Base-by-base conservation (phyloP, 1,284 basidiomycete genomes). In the Cryptococcus jaspeensis region DNA sequence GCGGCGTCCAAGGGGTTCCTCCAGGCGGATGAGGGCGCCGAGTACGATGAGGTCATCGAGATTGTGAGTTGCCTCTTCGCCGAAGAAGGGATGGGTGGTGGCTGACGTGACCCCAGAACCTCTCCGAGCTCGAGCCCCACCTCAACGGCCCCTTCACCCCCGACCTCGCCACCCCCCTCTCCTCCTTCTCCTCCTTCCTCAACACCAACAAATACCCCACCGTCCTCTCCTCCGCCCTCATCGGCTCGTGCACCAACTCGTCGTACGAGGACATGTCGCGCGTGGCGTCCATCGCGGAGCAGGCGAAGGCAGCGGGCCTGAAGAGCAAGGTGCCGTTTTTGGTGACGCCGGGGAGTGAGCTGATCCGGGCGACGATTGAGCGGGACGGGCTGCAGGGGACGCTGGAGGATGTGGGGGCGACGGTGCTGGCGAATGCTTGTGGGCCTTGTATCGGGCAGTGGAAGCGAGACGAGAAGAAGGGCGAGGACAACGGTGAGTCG, bases 241-340 rank as follows among this genome's bases (percentile, higher is more conserved):
- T 99, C 76, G 95, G 96, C 59, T 99, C 96, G 51, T 99, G 95
- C 89, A 99, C 96, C 78, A 99, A 99, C 86, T 99, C 95, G 50
- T 99, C 96, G 32, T 99, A 99, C 79, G 96, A 99, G 82, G 96
- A 99, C 82, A 98, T 99, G 95, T 90, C 91, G 49, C 92, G 96
- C 74, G 90, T 94, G 44, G 93, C 93, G 48, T 89, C 89, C 53
- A 98, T 99, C 73, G 93, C 90, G 67, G 84, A 84, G 68, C 87
- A 99, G 81, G 47, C 47, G 16, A 49, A 36, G 36, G 67, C 64
- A 52, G 63, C 67, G 55, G 96, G 96, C 69, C 84, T 98, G 61
- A 83, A 85, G 69, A 84, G 88, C 78, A 92, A 95, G 87, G 89
- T 90, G 80, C 86, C 87, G 80, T 98, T 96, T 85, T 97, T 92